Conservation (phyloP, 2,329 filamentous ascomycete genomes). For the Calonectria pteridis region DNA sequence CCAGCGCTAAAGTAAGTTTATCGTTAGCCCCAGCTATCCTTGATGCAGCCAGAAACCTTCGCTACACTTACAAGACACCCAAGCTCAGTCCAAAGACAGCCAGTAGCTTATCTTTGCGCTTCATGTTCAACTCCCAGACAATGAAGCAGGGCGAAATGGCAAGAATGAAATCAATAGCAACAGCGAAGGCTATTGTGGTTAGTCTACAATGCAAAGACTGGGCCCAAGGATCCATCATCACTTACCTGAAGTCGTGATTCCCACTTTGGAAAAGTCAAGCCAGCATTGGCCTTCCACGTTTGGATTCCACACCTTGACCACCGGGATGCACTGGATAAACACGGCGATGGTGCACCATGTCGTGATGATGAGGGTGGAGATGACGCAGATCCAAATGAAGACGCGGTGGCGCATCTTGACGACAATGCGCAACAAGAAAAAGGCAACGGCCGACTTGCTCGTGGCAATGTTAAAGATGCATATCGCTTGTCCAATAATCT, state of each 20-base stretch:
- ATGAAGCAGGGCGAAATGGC: conserved; percentile 43
- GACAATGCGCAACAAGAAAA: conserved; percentile 45
- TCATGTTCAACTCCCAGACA: conserved; percentile 44
- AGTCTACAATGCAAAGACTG: not conserved
- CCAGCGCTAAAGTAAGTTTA: conserved; percentile 12
- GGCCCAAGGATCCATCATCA: not conserved
- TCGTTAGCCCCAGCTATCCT: not conserved
- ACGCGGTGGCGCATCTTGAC: conserved; percentile 37
- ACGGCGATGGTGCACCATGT: conserved; percentile 1
- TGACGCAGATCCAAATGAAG: conserved; percentile 42
- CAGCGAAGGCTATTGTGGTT: conserved; percentile 27
- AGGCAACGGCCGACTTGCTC: conserved; percentile 26
- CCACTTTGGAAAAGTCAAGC: conserved; percentile 28
- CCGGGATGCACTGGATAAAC: conserved; percentile 42
- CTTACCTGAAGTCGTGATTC: conserved; percentile 24
- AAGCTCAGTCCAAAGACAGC: conserved; percentile 44
- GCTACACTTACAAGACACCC: conserved; percentile 42
- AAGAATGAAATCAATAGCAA: conserved; percentile 35
- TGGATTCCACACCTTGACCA: conserved; percentile 40
- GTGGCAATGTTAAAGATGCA: conserved; percentile 34
- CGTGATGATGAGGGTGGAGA: not conserved
- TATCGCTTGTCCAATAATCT: conserved; percentile 27
- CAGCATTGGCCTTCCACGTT: conserved; percentile 36
- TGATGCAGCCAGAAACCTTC: too few species aligned
- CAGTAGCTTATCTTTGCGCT: conserved; percentile 43